A percentile compares a stretch with the other conserved stretches of the same genome.
Evolutionary conservation across 805 yeast species (phyloP).

Genomic region (Saccharomycopsis malanga): DNA sequence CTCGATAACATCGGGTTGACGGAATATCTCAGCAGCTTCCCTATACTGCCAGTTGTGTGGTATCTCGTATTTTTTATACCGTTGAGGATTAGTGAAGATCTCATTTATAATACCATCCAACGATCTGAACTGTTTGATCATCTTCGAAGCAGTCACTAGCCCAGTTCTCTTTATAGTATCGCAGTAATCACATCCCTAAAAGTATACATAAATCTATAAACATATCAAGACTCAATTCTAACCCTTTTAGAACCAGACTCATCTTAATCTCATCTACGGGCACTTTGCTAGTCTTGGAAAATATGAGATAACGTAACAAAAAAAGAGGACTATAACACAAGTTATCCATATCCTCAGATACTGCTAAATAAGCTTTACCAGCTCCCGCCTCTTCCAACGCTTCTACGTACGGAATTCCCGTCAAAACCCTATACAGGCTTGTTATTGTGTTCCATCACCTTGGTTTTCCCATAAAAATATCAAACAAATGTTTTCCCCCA

Average conservation of each 20-base stretch:
- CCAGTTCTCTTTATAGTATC: slow-evolving; percentile 94
- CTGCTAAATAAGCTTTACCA: slow-evolving; percentile 94
- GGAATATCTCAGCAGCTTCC: slow-evolving; percentile 78
- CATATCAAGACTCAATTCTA: slow-evolving; percentile 60
- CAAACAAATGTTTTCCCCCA: slow-evolving; percentile 92
- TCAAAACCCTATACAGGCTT: slow-evolving; percentile 96
- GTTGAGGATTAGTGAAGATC: slow-evolving; percentile 37
- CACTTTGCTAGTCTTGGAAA: slow-evolving; percentile 86
- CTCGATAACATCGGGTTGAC: slow-evolving; percentile 70
- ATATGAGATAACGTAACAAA: slow-evolving; percentile 81
- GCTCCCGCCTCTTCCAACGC: slow-evolving; percentile 98
- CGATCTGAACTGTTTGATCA: slow-evolving; percentile 77
- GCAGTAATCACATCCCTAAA: slow-evolving; percentile 92
- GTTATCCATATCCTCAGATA: slow-evolving; percentile 98
- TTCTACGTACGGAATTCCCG: slow-evolving; percentile 87
- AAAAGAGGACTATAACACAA: slow-evolving; percentile 83
- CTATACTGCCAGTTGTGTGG: slow-evolving; percentile 94
- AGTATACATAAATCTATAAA: slow-evolving; percentile 89
- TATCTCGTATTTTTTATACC: slow-evolving; percentile 59
- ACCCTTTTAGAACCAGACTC: slow-evolving; percentile 59
- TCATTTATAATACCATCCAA: slow-evolving; percentile 69
- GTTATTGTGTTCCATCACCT: slow-evolving; percentile 86
- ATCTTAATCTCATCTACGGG: slow-evolving; percentile 82
- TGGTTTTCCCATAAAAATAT: slow-evolving; percentile 87
- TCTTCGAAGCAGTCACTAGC: slow-evolving; percentile 85